Evolutionary conservation across 345 rosid species (phyloP).

Genomic region (Syzygium grande): DNA sequence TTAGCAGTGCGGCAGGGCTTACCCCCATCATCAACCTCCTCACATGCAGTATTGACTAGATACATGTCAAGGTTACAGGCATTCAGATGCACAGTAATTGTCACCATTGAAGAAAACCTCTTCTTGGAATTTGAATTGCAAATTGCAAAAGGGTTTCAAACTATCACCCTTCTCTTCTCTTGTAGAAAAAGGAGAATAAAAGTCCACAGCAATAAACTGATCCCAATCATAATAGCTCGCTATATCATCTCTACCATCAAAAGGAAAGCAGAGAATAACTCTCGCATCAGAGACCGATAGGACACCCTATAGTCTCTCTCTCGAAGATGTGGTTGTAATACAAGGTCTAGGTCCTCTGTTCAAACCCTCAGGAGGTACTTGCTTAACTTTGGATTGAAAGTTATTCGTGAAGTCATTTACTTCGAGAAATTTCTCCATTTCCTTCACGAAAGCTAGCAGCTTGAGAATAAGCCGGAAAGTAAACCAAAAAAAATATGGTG

Average conservation of each 20-base stretch:
- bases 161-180: slow-evolving; percentile 23
- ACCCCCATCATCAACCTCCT: slow-evolving; percentile 19
- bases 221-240: slow-evolving; percentile 35
- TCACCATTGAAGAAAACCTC: slow-evolving; percentile 25
- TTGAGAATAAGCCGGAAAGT: slow-evolving; percentile 39
- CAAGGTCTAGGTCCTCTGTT: slow-evolving; percentile 14
- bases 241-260: slow-evolving; percentile 25
- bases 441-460: slow-evolving; percentile 47
- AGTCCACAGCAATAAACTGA: slow-evolving; percentile 65
- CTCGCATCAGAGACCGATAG: slow-evolving; percentile 62
- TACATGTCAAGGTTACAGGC: slow-evolving; percentile 49
- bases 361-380: slow-evolving; percentile 10
- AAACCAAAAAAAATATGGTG: slow-evolving; percentile 64
- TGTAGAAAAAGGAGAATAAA: slow-evolving; percentile 30
- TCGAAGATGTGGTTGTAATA: slow-evolving; percentile 21
- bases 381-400: slow-evolving; percentile 12
- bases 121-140: too few relatives aligned
- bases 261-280: slow-evolving; percentile 66
- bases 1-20: background rate
- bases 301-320: slow-evolving; percentile 41
- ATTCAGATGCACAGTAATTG: slow-evolving; percentile 43
- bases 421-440: slow-evolving; percentile 32
- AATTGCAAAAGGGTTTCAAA: slow-evolving; percentile 15
- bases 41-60: slow-evolving; percentile 37
- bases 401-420: slow-evolving; percentile 9